A percentile compares a stretch with the other conserved stretches of the same genome.
phyloP scores from a whole-genome alignment of 768 basidiomycete genomes.

The Suillus variegatus region DNA sequence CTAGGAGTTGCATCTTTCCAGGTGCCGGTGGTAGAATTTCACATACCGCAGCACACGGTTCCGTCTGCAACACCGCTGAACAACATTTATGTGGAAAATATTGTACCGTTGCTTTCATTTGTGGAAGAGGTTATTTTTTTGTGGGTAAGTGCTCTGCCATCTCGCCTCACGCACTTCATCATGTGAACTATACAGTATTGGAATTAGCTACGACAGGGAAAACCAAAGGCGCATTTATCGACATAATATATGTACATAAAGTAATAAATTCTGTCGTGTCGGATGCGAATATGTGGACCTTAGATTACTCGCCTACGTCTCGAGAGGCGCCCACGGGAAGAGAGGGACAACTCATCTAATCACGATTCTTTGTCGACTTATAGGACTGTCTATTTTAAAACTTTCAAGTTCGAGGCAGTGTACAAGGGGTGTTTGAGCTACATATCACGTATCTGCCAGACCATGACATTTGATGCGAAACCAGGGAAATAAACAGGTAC shows the following conservation, averaged over 20 bases:
- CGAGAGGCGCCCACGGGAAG: no score
- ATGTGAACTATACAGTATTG: background rate
- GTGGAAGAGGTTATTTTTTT: background rate
- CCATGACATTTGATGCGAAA: background rate
- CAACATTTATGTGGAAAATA: background rate
- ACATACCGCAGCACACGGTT: background rate
- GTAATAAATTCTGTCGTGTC: no score
- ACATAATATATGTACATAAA: no score
- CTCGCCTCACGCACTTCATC: background rate
- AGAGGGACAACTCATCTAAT: no score
- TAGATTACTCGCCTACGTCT: no score
- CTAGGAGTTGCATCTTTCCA: background rate
- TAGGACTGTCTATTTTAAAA: background rate
- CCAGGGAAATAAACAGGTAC: background rate
- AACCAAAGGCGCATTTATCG: no score
- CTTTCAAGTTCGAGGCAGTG: background rate
- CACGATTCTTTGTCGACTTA: background rate
- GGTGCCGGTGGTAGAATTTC: background rate
- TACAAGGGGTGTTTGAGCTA: background rate
- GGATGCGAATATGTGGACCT: no score
- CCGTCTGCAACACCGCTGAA: background rate
- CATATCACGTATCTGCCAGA: background rate
- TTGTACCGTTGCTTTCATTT: background rate
- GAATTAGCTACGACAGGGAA: no score
- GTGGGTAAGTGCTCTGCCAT: background rate